These are phyloP conservation scores for Viola pubescens DNA, from an alignment of 441 rosid species.

Conservation along the genomic window DNA sequence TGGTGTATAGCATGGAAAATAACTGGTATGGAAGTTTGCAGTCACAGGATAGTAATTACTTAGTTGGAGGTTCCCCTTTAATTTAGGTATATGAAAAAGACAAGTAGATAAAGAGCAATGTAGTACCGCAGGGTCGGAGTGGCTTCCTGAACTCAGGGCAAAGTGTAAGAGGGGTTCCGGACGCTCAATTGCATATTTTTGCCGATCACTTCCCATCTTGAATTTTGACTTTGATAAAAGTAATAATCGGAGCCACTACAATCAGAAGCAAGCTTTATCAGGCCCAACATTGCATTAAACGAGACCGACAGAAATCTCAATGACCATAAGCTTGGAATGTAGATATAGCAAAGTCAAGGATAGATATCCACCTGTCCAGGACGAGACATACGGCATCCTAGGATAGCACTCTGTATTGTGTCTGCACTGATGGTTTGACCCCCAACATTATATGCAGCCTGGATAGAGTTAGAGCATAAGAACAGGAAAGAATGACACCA, in stretches of 20 bases:
- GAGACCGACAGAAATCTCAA: neutral
- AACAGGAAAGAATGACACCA: constrained; percentile 1
- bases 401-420: constrained; percentile 63
- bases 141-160: constrained; percentile 81
- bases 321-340: neutral
- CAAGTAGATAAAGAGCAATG: neutral
- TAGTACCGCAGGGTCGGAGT: constrained; percentile 87
- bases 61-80: neutral
- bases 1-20: too few relatives aligned
- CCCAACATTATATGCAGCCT: constrained; percentile 94
- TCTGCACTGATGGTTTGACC: constrained; percentile 83
- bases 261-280: constrained; percentile 23
- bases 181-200: constrained; percentile 52
- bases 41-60: neutral
- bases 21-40: neutral
- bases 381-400: constrained; percentile 75
- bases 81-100: neutral
- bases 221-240: constrained; percentile 58
- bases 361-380: constrained; percentile 67
- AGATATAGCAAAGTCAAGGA: constrained; percentile 8
- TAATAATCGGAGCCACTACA: constrained; percentile 77
- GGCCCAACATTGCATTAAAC: constrained; percentile 4
- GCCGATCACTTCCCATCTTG: constrained; percentile 63
- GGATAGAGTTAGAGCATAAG: constrained; percentile 19
- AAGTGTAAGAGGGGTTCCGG: constrained; percentile 75